Percentiles rank a stretch among this genome's conserved stretches.
Conservation (phyloP, 2,329 filamentous ascomycete genomes). For the Oidium heveae region DNA sequence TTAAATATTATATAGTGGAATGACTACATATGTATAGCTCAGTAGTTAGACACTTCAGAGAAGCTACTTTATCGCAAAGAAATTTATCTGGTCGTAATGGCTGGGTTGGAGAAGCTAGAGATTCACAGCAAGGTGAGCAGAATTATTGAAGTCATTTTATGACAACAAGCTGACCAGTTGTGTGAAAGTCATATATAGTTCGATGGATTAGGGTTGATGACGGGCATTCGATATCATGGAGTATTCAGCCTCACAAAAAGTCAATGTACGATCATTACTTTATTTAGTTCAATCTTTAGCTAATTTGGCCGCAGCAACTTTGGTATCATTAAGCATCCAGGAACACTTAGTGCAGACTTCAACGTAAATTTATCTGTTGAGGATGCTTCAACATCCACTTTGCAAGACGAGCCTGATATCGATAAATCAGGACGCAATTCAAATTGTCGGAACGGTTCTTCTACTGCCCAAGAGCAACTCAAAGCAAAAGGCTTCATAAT, state of each 20-base stretch:
- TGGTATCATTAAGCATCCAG: conserved; percentile 91
- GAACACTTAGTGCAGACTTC: conserved; percentile 18
- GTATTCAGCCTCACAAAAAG: conserved; percentile 91
- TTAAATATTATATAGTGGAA: too few species aligned
- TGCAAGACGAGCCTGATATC: conserved; percentile 6
- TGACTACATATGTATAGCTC: too few species aligned
- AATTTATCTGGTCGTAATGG: conserved; percentile 28
- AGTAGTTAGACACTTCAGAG: not conserved
- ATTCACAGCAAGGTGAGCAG: conserved; percentile 76
- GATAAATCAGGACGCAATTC: conserved; percentile 12
- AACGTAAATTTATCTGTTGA: conserved; percentile 5
- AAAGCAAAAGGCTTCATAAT: conserved; percentile 41
- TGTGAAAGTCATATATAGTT: conserved; percentile 69
- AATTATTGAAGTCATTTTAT: conserved; percentile 1
- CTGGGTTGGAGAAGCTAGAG: conserved; percentile 86
- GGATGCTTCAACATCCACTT: conserved; percentile 5
- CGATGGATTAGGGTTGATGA: conserved; percentile 87
- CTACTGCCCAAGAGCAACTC: conserved; percentile 35
- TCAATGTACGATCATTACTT: conserved; percentile 36
- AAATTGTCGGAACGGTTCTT: conserved; percentile 29
- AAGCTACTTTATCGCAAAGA: not conserved
- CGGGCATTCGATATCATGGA: conserved; percentile 89
- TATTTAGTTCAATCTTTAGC: not conserved
- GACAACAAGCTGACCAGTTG: conserved; percentile 5
- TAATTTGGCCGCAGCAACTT: conserved; percentile 40